These are phyloP conservation scores for Lepiota venenata DNA, from an alignment of 768 basidiomycete genomes.

Conservation along the genomic window DNA sequence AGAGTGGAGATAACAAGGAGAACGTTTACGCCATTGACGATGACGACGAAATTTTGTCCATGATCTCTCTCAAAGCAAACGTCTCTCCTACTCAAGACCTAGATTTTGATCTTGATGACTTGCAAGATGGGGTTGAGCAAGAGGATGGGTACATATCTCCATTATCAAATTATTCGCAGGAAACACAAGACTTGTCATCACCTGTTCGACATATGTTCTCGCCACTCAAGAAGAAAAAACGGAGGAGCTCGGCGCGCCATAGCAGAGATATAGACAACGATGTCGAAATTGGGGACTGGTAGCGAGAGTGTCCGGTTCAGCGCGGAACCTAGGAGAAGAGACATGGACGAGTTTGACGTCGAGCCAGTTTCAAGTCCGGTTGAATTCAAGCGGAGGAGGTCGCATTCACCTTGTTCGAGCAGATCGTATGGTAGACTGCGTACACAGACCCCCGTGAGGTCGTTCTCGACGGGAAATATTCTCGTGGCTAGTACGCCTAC, in stretches of 20 bases:
- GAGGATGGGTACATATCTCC: slow-evolving; percentile 88
- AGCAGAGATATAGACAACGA: slow-evolving; percentile 12
- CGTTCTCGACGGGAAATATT: slow-evolving; percentile 4
- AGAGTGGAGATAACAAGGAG: slow-evolving; percentile 34
- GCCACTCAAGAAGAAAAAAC: slow-evolving; percentile 13
- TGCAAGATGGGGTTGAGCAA: slow-evolving; percentile 52
- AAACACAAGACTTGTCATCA: slow-evolving; percentile 66
- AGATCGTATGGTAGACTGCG: neutral
- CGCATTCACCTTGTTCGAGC: neutral
- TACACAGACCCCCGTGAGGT: slow-evolving; percentile 4
- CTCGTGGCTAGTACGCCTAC: slow-evolving; percentile 7
- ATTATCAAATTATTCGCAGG: slow-evolving; percentile 48
- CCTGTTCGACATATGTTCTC: slow-evolving; percentile 36
- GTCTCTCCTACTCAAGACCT: slow-evolving; percentile 28
- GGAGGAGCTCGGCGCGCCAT: slow-evolving; percentile 3
- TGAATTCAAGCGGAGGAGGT: slow-evolving; percentile 20
- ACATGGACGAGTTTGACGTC: slow-evolving; percentile 21
- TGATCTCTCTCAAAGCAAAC: slow-evolving; percentile 20
- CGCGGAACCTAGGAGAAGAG: slow-evolving; percentile 9
- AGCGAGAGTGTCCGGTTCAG: neutral
- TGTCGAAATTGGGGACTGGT: neutral
- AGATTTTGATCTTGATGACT: slow-evolving; percentile 35
- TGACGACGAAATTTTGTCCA: slow-evolving; percentile 16
- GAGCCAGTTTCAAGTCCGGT: slow-evolving; percentile 27
- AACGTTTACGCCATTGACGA: slow-evolving; percentile 32